These are phyloP conservation scores for Biscogniauxia marginata DNA, from an alignment of 2,329 filamentous ascomycete species.

Conservation along the genomic window DNA sequence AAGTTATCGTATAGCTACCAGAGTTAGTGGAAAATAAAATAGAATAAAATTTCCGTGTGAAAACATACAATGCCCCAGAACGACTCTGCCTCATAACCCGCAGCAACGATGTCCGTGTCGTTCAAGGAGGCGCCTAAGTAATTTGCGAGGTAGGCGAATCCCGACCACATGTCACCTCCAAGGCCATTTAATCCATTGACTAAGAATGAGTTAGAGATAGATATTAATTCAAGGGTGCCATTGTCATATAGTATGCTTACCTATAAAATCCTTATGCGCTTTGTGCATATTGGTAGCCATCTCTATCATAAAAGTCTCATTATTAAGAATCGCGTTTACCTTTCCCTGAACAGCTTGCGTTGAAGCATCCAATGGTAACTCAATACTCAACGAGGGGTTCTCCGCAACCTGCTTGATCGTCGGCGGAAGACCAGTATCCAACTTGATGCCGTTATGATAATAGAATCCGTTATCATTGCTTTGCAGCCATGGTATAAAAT, in stretches of 20 bases:
- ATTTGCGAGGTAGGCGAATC: slow-evolving; percentile 61
- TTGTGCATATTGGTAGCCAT: slow-evolving; percentile 44
- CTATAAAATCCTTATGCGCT: slow-evolving; percentile 41
- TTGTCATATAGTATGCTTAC: slow-evolving; percentile 16
- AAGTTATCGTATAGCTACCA: slow-evolving; percentile 49
- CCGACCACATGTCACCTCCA: slow-evolving; percentile 63
- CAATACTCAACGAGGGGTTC: slow-evolving; percentile 41
- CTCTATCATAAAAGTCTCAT: slow-evolving; percentile 35
- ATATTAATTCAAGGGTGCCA: not conserved
- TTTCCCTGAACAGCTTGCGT: slow-evolving; percentile 37
- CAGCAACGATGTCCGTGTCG: slow-evolving; percentile 49
- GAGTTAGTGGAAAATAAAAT: not conserved
- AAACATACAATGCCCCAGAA: slow-evolving; percentile 44
- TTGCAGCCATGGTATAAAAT: slow-evolving; percentile 65
- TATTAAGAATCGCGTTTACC: slow-evolving; percentile 36
- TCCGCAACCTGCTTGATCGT: slow-evolving; percentile 46
- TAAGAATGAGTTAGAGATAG: not conserved
- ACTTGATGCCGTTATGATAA: slow-evolving; percentile 46
- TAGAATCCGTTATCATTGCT: slow-evolving; percentile 52
- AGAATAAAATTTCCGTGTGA: too few relatives aligned
- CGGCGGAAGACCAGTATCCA: slow-evolving; percentile 52
- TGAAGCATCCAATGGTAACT: slow-evolving; percentile 34
- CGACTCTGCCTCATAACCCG: slow-evolving; percentile 41
- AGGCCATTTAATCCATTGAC: slow-evolving; percentile 37
- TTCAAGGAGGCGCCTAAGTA: slow-evolving; percentile 53